phyloP scores from a whole-genome alignment of 2,329 filamentous ascomycete species.

The Pseudomassariella vexata region DNA sequence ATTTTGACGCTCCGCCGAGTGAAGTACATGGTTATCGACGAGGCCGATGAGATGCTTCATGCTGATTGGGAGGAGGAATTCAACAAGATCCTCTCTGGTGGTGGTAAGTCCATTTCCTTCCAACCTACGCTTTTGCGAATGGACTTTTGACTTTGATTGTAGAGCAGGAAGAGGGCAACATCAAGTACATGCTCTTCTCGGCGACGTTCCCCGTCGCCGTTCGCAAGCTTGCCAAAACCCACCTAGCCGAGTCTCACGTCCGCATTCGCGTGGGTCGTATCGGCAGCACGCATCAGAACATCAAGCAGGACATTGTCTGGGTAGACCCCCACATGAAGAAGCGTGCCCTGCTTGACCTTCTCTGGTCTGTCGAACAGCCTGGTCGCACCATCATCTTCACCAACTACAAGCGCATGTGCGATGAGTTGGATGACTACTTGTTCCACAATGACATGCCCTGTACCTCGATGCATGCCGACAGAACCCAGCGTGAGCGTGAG shows the following conservation, averaged over 20 bases:
- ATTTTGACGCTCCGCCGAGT: conserved; percentile 69
- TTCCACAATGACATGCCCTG: conserved; percentile 75
- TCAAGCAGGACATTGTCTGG: conserved; percentile 69
- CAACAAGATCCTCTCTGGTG: conserved; percentile 69
- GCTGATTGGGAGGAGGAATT: conserved; percentile 74
- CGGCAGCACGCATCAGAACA: conserved; percentile 76
- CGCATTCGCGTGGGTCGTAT: conserved; percentile 83
- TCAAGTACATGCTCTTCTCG: conserved; percentile 79
- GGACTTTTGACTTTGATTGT: conserved; percentile 15
- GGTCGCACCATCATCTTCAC: conserved; percentile 85
- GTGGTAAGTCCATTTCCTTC: conserved; percentile 51
- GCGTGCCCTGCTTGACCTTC: conserved; percentile 63
- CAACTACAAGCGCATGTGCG: conserved; percentile 72
- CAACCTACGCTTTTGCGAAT: neutral
- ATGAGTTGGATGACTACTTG: conserved; percentile 81
- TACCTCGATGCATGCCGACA: conserved; percentile 82
- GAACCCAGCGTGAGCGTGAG: conserved; percentile 86
- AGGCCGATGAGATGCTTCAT: conserved; percentile 88
- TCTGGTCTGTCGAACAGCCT: conserved; percentile 64
- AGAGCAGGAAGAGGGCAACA: conserved; percentile 68
- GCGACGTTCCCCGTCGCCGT: conserved; percentile 84
- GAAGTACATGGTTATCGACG: conserved; percentile 79
- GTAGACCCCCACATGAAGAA: conserved; percentile 64
- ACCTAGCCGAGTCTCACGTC: conserved; percentile 68
- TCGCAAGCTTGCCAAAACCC: conserved; percentile 69